Base-by-base conservation (phyloP, 371 early-diverging fungal genomes). In the Mucor plumbeus region DNA sequence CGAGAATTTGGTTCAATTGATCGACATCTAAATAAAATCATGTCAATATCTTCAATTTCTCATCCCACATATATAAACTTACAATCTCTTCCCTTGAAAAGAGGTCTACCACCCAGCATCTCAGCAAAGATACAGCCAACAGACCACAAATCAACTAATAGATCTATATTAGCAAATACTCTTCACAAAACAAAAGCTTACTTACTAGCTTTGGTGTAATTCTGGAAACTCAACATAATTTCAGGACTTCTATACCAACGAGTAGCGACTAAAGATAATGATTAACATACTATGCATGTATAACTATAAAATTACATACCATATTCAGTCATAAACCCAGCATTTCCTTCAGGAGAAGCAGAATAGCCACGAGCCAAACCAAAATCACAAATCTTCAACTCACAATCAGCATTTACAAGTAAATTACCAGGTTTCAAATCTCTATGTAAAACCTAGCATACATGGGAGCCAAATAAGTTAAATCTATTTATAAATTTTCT, bases 231-330 rank as follows among this genome's bases (percentile, higher is more conserved):
- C 59, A 99, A 83, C 92, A 99, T 96, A 66, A 99, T 94, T 79
- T 99, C 99, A 33, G 99, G 99, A 11, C 99, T 94, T 71, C 99
- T 89, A 81, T 99, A 99, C 99, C 99, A 99, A 70, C 99, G 87
- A 0, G 99, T 99, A 56, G 98, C 95, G 14, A 53, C 53, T 53
- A 53, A 14, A 7, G 26, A 0, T 19, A 21, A 21, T 13, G 6
- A 31, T 53, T 53, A 13, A 1, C 7, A 38, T 38, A 9, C 38
- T 11, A 9, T 38, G 4, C 47, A 17, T 47, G 10, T 19, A 47
- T 47, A 47, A 47, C 8, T 8, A 47, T 19, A 47, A 19, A 8
- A 17, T 17, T 17, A 2, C 26, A 13, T 7, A 53, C 53, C 99
- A 69, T 97, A 97, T 79, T 97, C 96, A 41, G 97, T 96, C 95